These are phyloP conservation scores for Mollisiaceae sp. DNA, from an alignment of 2,329 filamentous ascomycete species.

Conservation along the genomic window DNA sequence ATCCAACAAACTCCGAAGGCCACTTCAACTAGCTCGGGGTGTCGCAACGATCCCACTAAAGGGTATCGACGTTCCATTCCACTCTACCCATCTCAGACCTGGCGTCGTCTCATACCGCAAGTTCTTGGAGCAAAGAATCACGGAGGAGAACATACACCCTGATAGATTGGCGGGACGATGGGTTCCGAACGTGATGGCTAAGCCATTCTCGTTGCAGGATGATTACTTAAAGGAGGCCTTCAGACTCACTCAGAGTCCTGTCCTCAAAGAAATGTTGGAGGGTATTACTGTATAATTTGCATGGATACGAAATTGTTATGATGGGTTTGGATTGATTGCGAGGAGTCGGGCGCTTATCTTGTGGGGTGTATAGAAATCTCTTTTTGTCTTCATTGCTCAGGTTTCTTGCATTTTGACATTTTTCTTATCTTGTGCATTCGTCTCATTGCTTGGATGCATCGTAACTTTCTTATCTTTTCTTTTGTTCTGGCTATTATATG, in stretches of 20 bases:
- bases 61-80: constrained; percentile 44
- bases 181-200: constrained; percentile 45
- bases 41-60: constrained; percentile 40
- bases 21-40: constrained; percentile 21
- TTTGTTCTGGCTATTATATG: neutral
- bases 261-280: neutral
- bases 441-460: neutral
- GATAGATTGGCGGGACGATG: constrained; percentile 41
- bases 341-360: neutral
- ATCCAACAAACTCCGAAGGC: constrained; percentile 1
- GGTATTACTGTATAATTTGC: constrained; percentile 5
- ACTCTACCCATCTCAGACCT: constrained; percentile 37
- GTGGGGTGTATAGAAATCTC: neutral
- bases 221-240: constrained; percentile 32
- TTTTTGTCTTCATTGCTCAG: neutral
- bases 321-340: neutral
- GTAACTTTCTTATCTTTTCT: neutral
- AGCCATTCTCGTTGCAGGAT: constrained; percentile 40
- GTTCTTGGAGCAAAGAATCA: constrained; percentile 33
- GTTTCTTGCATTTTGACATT: neutral
- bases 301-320: neutral
- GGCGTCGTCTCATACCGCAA: constrained; percentile 35
- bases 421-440: neutral
- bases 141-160: constrained; percentile 34
- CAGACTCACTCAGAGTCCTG: constrained; percentile 11